These are phyloP conservation scores for Yarrowia galli DNA, from an alignment of 1,139 yeast genomes.

Conservation along the genomic window DNA sequence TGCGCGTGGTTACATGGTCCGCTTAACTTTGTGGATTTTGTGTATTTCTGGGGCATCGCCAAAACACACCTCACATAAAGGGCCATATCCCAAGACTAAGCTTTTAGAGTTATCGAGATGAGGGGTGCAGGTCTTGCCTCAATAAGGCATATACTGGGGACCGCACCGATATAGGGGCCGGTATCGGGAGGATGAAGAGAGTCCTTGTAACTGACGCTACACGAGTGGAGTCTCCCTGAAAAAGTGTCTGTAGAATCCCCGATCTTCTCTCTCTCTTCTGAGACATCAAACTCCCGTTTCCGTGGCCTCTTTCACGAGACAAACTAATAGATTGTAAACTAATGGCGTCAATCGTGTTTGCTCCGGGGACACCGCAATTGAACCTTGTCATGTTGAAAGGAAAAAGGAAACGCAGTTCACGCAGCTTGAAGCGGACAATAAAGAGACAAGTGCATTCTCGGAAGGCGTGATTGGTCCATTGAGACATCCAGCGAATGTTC, in stretches of 20 bases:
- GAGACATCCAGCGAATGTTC: not conserved
- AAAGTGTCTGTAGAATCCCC: not conserved
- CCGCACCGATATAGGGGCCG: conserved; percentile 19
- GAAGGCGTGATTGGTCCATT: not conserved
- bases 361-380: conserved; percentile 14
- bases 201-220: not conserved
- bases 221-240: not conserved
- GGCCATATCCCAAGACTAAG: not conserved
- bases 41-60: conserved; percentile 23
- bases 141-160: conserved; percentile 13
- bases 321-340: not conserved
- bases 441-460: not conserved
- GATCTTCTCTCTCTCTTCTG: not conserved
- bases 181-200: conserved; percentile 6
- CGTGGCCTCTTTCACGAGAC: not conserved
- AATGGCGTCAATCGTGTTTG: conserved; percentile 7
- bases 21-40: conserved; percentile 4
- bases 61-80: not conserved
- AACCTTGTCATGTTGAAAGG: conserved; percentile 1
- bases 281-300: not conserved
- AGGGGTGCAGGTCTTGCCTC: conserved; percentile 34
- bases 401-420: too few relatives aligned
- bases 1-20: not conserved
- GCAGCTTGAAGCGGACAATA: conserved; percentile 6
- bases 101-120: conserved; percentile 27